A percentile compares a stretch with the other conserved stretches of the same genome.
These are phyloP conservation scores for Diaporthe citrichinensis DNA, from an alignment of 2,329 filamentous ascomycete species.

Conservation along the genomic window DNA sequence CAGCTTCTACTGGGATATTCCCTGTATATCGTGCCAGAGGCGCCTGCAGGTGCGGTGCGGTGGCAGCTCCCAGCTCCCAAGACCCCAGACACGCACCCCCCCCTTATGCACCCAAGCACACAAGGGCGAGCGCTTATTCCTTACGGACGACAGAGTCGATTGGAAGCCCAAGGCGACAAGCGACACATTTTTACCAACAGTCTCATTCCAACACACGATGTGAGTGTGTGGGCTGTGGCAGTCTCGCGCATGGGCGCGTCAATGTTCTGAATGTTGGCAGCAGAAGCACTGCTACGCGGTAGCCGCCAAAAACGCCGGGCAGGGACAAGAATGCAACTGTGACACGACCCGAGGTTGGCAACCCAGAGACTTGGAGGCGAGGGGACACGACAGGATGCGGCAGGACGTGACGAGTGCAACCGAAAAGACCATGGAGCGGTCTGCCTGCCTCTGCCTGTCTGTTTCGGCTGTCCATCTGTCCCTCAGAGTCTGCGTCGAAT, in stretches of 20 bases:
- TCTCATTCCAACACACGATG: background rate
- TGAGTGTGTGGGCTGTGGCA: background rate
- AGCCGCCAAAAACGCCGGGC: constrained; percentile 24
- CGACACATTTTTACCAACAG: background rate
- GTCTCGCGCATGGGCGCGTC: constrained; percentile 5
- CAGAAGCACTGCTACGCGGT: background rate
- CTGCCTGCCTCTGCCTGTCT: constrained; percentile 9
- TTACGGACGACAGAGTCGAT: constrained; percentile 13
- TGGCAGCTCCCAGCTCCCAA: constrained; percentile 11
- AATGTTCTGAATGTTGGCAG: constrained; percentile 3
- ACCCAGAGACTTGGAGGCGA: constrained; percentile 14
- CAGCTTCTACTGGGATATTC: background rate
- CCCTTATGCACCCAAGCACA: background rate
- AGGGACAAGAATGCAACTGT: constrained; percentile 17
- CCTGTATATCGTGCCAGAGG: constrained; percentile 8
- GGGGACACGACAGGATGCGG: constrained; percentile 14
- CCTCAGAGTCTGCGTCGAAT: constrained; percentile 2
- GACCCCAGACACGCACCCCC: background rate
- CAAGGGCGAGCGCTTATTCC: constrained; percentile 35
- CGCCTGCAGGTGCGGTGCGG: constrained; percentile 18
- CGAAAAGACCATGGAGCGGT: background rate
- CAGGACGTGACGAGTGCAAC: background rate
- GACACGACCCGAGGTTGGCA: constrained; percentile 14
- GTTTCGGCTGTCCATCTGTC: constrained; percentile 1
- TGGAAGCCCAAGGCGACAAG: constrained; percentile 21